Evolutionary conservation across 2,329 filamentous ascomycete species (phyloP), one percentile per base, ranked within the genome.

Genomic region (Cladophialophora chaetospira): DNA sequence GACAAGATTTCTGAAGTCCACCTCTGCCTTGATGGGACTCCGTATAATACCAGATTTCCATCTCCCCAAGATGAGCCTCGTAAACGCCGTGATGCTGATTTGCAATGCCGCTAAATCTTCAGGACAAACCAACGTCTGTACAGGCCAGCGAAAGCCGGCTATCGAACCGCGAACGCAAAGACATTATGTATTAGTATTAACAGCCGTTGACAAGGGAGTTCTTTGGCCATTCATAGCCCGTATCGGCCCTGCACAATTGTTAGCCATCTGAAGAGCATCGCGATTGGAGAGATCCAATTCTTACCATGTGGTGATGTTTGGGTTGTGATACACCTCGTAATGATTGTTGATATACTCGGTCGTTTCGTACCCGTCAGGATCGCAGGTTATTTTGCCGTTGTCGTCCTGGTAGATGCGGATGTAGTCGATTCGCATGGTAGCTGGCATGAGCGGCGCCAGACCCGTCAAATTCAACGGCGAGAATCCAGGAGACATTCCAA

Each of bases 401-500:
- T 82, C 78, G 60, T 86, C 82, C 69, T 88, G 86, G 66, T 88
- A 89, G 48, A 89, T 86, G 11, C 87, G 82, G 52, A 89, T 77
- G 68, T 88, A 88, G 70, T 89, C 86, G 55, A 89, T 75, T 2
- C 85, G 78, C 79, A 88, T 86, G 2, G 77, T 83, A 2, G 83
- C 86, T 2, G 86, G 86, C 65, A 88, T 76, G 40, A 82, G 71
- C 13, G 77, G 65, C 3, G 69, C 73, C 21, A 89, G 71, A 25
- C 80, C 82, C 1, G 77, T 78, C 56, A 84, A 70, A 65, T 88
- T 83, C 60, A 88, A 73, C 4, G 76, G 70, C 0, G 86, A 82
- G 69, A 89, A 89, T 70, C 81, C 82, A 65, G 79, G 78, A 3
- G 83, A 85, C 82, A 89, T 88, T 65, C 87, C 87, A 65, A 88